Evolutionary conservation across 768 basidiomycete species (phyloP), one percentile per base, ranked within the genome.

Genomic region (Tylopilus sp.): DNA sequence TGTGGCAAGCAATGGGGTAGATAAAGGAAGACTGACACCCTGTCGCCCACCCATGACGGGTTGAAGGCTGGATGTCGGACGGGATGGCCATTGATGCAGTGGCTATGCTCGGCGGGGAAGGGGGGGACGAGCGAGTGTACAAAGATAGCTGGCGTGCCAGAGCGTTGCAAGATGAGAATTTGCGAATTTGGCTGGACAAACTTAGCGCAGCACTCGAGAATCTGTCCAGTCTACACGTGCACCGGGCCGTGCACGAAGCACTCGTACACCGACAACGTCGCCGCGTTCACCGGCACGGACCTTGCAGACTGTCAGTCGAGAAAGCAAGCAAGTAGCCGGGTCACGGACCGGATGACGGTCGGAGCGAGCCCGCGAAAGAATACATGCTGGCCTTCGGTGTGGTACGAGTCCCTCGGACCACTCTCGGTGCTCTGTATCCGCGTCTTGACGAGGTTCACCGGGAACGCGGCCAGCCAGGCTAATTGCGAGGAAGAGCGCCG

Each of bases 401-500:
- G 77, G 56, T 85, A 88, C 3, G 85, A 83, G 54, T 85, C 78
- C 25, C 4, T 40, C 9, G n/a, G 37, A 10, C 24, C 19, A n/a
- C 55, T 49, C 2, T 65, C 50, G 24, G 58, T 66, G 45, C 82
- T 81, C 68, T 97, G 93, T 60, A 94, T 81, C 6, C 92, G 82
- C 14, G 94, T 95, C 73, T 97, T 96, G 55, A 95, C 78, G 4
- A 93, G 87, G 63, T 97, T 93, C 50, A 93, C 75, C 3, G 92
- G 91, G 67, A 96, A 97, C 1, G 92, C 95, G 3, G 74, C 76
- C 0, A 84, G 33, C 92, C 92, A 95, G 64, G 2, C 83, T 92
- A 21, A 90, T 91, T 4, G 90, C 88, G 19, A 85, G 38, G 48
- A 92, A 78, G 46, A 91, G 72, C 17, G 79, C 78, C 21, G 76